These are phyloP conservation scores for Fagopyrum tataricum DNA, from an alignment of 148 eudicot species.

Conservation along the genomic window DNA sequence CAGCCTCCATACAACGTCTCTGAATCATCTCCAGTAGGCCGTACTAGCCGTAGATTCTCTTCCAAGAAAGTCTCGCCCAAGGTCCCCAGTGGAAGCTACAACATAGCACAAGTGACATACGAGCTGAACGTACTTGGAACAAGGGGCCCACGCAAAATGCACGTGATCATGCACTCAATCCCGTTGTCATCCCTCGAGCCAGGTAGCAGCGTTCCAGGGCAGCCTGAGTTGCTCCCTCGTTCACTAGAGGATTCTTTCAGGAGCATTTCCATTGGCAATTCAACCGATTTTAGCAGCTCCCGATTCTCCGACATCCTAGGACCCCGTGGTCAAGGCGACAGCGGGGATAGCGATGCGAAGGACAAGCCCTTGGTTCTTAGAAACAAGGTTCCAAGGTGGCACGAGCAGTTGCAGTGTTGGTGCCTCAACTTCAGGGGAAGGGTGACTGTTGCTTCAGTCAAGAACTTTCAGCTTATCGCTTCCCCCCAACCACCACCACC, in stretches of 20 bases:
- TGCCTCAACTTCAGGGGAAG: constrained; percentile 47
- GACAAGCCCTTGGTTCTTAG: constrained; percentile 29
- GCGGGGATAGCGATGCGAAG: constrained; percentile 13
- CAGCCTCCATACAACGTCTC: constrained; percentile 55
- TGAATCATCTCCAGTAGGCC: constrained; percentile 39
- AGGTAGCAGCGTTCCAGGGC: constrained; percentile 74
- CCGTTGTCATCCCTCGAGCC: constrained; percentile 61
- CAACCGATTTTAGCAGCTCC: constrained; percentile 39
- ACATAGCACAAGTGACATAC: constrained; percentile 66
- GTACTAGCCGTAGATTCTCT: constrained; percentile 64
- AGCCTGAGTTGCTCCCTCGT: constrained; percentile 43
- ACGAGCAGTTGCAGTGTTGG: constrained; percentile 46
- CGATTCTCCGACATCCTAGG: constrained; percentile 32
- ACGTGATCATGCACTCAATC: constrained; percentile 67
- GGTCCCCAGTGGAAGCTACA: constrained; percentile 51
- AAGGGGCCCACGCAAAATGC: constrained; percentile 83
- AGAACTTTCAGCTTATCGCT: constrained; percentile 43
- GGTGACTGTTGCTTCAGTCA: constrained; percentile 41
- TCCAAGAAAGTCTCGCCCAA: constrained; percentile 83
- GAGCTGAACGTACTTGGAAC: constrained; percentile 90
- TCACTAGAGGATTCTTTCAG: constrained; percentile 66
- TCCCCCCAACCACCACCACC: constrained; percentile 18
- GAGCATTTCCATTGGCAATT: constrained; percentile 31
- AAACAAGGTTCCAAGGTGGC: constrained; percentile 48
- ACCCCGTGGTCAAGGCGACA: constrained; percentile 22